Base-by-base conservation (phyloP, 1,284 basidiomycete species). In the Somion occarium region DNA sequence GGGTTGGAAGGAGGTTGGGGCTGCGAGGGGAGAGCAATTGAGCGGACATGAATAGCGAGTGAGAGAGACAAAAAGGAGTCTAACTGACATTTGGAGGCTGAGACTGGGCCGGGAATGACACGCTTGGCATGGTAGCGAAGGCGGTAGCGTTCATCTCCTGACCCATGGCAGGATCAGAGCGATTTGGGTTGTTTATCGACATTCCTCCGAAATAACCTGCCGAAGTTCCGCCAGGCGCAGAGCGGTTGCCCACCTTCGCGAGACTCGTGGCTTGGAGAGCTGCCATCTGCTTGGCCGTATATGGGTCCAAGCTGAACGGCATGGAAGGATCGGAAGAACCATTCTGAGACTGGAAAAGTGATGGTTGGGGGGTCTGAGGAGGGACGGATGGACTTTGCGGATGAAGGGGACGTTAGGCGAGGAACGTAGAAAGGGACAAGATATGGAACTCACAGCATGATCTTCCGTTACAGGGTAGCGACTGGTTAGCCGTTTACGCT, bases 271-370 rank as follows among this genome's bases (percentile, higher is more conserved):
- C 82, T 60, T 73, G 82, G 59, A 90, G 78, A 15, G 82, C 82
- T 34, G 83, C 83, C 79, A 88, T 85, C 69, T 90, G 88, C 65
- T 88, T 89, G 54, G 83, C 82, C 49, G 78, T 78, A 47, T 56
- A 59, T 51, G 65, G 61, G 53, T 69, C 65, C 48, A 67, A 59
- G 53, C 55, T 59, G 57, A 63, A 63, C 41, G 54, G 50, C 37
- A 60, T 52, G 18, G 55, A 49, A 44, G 41, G 47, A 52, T 57
- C 59, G 37, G 50, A 20, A 1, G 48, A 37, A 46, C 37, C 20
- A 38, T 44, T 44, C 20, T 45, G 52, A 12, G 23, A 25, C 5
- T 27, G 47, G 27, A 44, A 50, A 25, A 46, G 30, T 50, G 42
- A 45, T 41, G 39, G 50, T 22, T 34, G 46, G 46, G 19, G 23